Conservation (phyloP, 805 yeast species). For the Dipodascus geniculatus region DNA sequence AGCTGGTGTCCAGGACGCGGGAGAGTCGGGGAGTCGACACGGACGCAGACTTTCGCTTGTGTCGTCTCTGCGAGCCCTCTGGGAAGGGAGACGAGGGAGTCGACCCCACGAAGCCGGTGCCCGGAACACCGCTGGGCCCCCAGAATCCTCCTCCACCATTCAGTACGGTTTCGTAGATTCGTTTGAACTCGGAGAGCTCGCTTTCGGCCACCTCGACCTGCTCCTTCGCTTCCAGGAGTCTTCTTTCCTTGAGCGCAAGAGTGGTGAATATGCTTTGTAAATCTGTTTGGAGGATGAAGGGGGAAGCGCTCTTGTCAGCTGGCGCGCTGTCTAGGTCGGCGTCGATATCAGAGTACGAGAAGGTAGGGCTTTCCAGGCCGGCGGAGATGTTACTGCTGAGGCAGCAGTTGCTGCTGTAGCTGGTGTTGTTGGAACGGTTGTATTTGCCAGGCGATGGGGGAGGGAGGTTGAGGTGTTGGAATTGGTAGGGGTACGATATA, state of each 20-base stretch:
- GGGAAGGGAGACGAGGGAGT: not conserved
- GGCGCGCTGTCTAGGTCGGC: not conserved
- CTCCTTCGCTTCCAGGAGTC: conserved; percentile 25
- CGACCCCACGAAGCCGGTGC: not conserved
- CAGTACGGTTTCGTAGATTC: not conserved
- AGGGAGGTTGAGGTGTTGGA: not conserved
- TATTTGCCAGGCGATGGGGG: not conserved
- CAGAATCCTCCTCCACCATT: not conserved
- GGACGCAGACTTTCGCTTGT: not conserved
- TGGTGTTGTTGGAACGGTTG: not conserved
- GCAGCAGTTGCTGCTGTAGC: not conserved
- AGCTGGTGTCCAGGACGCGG: too few relatives aligned
- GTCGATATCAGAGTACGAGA: too few relatives aligned
- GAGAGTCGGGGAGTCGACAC: not conserved
- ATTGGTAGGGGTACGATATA: not conserved
- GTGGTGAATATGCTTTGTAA: conserved; percentile 23
- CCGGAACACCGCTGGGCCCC: not conserved
- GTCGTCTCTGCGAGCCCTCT: not conserved
- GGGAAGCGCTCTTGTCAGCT: conserved; percentile 11
- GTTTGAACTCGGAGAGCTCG: conserved; percentile 18
- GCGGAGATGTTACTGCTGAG: not conserved
- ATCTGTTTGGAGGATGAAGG: conserved; percentile 13
- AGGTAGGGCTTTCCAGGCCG: too few relatives aligned
- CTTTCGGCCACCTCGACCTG: conserved; percentile 17
- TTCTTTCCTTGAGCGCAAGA: conserved; percentile 26